These are phyloP conservation scores for Pichia cabralensis DNA, from an alignment of 805 yeast species.

Conservation along the genomic window DNA sequence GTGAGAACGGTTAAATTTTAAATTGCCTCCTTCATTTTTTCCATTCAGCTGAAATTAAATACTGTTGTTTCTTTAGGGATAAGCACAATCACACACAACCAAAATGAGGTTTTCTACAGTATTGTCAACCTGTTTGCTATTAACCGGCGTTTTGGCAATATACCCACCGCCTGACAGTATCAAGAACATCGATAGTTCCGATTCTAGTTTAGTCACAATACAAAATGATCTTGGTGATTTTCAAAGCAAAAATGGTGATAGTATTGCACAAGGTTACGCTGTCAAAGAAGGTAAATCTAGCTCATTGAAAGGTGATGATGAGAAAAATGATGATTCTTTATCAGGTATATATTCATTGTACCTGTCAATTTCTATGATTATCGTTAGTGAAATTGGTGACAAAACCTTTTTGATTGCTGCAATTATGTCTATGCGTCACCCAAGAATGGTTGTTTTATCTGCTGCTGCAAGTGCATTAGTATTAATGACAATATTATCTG, in stretches of 20 bases:
- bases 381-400: slow-evolving; percentile 95
- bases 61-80: no score
- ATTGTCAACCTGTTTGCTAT: no score
- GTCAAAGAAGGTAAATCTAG: no score
- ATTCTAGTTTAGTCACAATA: background rate
- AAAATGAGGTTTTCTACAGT: no score
- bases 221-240: no score
- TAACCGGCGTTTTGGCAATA: slow-evolving; percentile 8
- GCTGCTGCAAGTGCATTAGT: slow-evolving; percentile 80
- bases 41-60: no score
- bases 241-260: no score
- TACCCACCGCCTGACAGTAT: slow-evolving; percentile 10
- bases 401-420: slow-evolving; percentile 96
- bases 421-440: slow-evolving; percentile 93
- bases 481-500: slow-evolving; percentile 86
- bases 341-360: slow-evolving; percentile 38
- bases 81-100: no score
- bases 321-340: slow-evolving; percentile 2
- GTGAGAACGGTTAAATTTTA: no score
- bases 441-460: slow-evolving; percentile 73
- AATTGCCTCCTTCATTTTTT: no score
- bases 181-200: background rate
- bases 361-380: slow-evolving; percentile 83
- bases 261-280: no score
- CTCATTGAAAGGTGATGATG: background rate